Conservation (phyloP, 805 yeast genomes). For the Candida pseudoglaebosa region DNA sequence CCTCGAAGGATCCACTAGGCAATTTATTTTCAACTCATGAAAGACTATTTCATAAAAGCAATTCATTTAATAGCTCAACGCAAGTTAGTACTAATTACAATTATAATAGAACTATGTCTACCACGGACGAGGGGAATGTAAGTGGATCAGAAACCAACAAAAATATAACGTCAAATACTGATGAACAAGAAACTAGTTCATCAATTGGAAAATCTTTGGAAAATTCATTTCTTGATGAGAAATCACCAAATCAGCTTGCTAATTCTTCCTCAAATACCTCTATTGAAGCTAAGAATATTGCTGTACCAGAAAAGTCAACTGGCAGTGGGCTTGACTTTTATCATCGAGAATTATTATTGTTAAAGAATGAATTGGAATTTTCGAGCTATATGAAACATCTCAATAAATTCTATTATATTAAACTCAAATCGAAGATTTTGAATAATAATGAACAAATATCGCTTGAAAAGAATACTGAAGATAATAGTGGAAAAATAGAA, state of each 20-base stretch:
- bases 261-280: conserved; percentile 20
- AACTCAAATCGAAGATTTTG: conserved; percentile 12
- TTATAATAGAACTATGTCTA: not conserved
- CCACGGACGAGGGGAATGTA: not conserved
- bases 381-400: conserved; percentile 49
- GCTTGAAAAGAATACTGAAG: not conserved
- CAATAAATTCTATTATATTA: conserved; percentile 27
- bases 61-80: not conserved
- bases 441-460: not conserved
- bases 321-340: conserved; percentile 41
- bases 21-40: conserved; percentile 33
- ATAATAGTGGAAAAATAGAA: conserved; percentile 8
- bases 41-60: conserved; percentile 14
- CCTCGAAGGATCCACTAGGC: conserved; percentile 13
- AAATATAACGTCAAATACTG: not conserved
- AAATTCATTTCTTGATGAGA: not conserved
- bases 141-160: not conserved
- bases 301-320: not conserved
- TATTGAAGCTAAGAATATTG: conserved; percentile 5
- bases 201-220: not conserved
- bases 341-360: conserved; percentile 53
- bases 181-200: not conserved
- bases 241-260: not conserved
- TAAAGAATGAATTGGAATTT: conserved; percentile 60
- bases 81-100: not conserved